A percentile compares a stretch with the other conserved stretches of the same genome.
phyloP scores from a whole-genome alignment of 768 basidiomycete species.

The Mycena galopus region DNA sequence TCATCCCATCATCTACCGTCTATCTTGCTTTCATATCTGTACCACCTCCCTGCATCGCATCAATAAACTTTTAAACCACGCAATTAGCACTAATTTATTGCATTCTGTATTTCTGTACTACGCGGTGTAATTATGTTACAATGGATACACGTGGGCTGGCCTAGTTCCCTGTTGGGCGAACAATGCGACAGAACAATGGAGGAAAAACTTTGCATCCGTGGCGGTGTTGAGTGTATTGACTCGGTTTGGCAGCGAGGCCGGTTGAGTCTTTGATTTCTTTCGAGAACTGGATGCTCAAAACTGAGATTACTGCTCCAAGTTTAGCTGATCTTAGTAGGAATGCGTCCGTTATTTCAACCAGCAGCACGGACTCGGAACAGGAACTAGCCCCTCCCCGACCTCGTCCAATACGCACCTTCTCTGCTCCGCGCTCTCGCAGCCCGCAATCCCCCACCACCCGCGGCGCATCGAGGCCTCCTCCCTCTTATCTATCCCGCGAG shows the following conservation, averaged over 20 bases:
- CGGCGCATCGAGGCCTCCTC: constrained; percentile 57
- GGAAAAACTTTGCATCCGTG: neutral
- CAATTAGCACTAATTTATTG: constrained; percentile 32
- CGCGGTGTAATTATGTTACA: constrained; percentile 28
- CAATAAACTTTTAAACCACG: constrained; percentile 22
- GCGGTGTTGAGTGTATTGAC: neutral
- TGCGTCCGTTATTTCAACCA: constrained; percentile 81
- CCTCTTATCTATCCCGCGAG: constrained; percentile 69
- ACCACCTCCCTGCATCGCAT: constrained; percentile 21
- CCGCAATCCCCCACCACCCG: constrained; percentile 56
- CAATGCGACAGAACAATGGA: constrained; percentile 19
- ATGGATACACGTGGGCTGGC: constrained; percentile 27
- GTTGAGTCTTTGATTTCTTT: constrained; percentile 12
- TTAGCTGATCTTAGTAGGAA: constrained; percentile 81
- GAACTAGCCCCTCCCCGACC: constrained; percentile 58
- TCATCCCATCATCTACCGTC: too few species aligned
- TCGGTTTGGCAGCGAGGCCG: constrained; percentile 2
- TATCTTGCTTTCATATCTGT: constrained; percentile 26
- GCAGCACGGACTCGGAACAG: constrained; percentile 66
- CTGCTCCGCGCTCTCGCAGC: constrained; percentile 72
- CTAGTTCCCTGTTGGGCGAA: constrained; percentile 13
- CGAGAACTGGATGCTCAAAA: constrained; percentile 51
- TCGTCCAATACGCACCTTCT: constrained; percentile 74
- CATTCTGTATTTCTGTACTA: constrained; percentile 24
- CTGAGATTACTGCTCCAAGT: constrained; percentile 47